Conservation (phyloP, 176 grass and related monocot genomes). For the Musa beccarii region DNA sequence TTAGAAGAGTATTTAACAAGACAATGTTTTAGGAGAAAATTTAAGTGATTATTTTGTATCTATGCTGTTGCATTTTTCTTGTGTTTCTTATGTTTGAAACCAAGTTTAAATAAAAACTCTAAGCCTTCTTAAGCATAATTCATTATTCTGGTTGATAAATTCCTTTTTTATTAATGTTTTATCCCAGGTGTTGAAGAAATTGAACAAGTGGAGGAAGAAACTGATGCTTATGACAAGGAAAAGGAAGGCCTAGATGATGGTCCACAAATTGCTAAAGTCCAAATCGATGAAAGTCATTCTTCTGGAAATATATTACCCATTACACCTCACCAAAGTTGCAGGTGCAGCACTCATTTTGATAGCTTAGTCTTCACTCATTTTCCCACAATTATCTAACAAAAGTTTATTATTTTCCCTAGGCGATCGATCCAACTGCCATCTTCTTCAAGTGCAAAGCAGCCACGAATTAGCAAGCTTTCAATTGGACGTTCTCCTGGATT, state of each 20-base stretch:
- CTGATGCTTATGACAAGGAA: constrained; percentile 37
- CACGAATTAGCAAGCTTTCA: constrained; percentile 44
- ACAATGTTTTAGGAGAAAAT: no score
- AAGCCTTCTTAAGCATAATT: constrained; percentile 9
- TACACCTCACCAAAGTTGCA: constrained; percentile 58
- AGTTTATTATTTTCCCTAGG: constrained; percentile 30
- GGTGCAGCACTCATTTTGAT: constrained; percentile 32
- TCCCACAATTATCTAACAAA: constrained; percentile 1
- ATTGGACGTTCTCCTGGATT: constrained; percentile 43
- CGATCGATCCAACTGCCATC: constrained; percentile 45
- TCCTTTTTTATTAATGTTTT: constrained; percentile 18
- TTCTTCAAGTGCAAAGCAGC: constrained; percentile 74
- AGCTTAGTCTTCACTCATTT: background rate
- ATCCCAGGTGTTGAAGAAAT: constrained; percentile 48
- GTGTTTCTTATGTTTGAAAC: background rate
- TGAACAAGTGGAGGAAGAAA: constrained; percentile 40
- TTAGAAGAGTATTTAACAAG: background rate
- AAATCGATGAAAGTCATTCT: constrained; percentile 28
- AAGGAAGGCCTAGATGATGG: constrained; percentile 43
- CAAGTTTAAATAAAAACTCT: background rate
- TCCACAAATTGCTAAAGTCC: constrained; percentile 47
- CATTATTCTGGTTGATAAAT: background rate
- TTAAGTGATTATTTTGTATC: no score
- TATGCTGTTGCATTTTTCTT: no score
- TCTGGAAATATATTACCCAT: constrained; percentile 49